Percentiles rank a stretch among this genome's conserved stretches.
phyloP scores from a whole-genome alignment of 2,329 filamentous ascomycete species.

The Nigrograna mackinnonii region DNA sequence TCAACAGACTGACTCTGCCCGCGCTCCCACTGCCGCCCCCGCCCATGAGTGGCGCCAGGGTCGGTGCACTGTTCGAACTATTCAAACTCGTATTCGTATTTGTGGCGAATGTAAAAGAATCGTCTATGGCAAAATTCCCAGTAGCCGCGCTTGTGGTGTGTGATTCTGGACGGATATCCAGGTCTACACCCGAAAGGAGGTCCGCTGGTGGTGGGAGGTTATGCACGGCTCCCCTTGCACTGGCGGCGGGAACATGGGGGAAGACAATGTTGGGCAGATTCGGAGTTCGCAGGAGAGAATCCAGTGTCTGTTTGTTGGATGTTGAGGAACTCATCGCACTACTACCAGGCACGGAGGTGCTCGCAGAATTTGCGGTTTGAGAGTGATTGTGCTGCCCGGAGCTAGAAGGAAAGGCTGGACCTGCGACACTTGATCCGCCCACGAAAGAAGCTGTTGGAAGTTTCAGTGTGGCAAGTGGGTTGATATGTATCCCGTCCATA shows the following conservation, averaged over 20 bases:
- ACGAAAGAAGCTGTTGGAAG: constrained; percentile 20
- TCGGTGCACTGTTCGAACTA: neutral
- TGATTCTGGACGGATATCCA: constrained; percentile 11
- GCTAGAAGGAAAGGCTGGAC: too few species aligned
- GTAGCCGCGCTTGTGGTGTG: constrained; percentile 1
- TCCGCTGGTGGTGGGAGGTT: constrained; percentile 38
- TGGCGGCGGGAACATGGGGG: constrained; percentile 29
- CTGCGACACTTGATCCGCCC: too few species aligned
- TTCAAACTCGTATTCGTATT: neutral
- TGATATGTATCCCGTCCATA: constrained; percentile 29
- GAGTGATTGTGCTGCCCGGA: too few species aligned
- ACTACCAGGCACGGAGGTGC: too few species aligned
- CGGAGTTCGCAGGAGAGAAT: constrained; percentile 22
- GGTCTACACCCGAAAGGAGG: constrained; percentile 28
- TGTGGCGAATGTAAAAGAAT: constrained; percentile 3
- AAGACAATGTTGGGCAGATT: constrained; percentile 35
- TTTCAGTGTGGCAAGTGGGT: constrained; percentile 31
- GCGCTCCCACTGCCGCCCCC: neutral
- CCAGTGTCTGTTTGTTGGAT: constrained; percentile 7
- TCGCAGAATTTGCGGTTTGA: too few species aligned
- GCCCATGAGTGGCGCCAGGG: constrained; percentile 2
- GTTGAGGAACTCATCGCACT: constrained; percentile 1
- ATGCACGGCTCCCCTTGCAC: constrained; percentile 26
- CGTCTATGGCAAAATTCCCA: constrained; percentile 13
- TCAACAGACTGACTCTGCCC: neutral